Evolutionary conservation across 371 early-diverging fungal genomes (phyloP), one percentile per base, ranked within the genome.

Genomic region (Mucor ambiguus): DNA sequence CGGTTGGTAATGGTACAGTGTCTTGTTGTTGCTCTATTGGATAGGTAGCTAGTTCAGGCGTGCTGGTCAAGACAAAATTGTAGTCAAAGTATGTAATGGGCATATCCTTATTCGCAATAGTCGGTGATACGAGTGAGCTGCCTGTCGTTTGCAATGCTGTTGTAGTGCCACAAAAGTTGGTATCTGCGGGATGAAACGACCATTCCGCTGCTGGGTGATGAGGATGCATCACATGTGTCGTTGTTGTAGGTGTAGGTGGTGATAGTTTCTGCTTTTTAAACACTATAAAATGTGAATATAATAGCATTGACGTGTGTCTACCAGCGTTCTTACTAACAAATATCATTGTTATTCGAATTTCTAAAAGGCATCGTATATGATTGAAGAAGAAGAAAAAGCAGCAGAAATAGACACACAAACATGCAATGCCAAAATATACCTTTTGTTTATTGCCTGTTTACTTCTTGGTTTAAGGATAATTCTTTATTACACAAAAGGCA

Each of bases 1-100:
- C 77, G 12, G 60, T 37, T 10, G 77, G 77, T 37, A 76, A 58
- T 6, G 48, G 26, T 1, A 61, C 24, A 52, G 4, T 24, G 5
- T 26, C 24, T 2, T 52, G 6, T 0, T 48, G 24, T 10, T 24
- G n/a, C 28, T 52, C 11, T 28, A 14, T 26, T 28, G 26, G 52
- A 14, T 52, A 26, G 2, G 26, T 1, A 52, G 26, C 28, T 24
- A 6, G 22, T n/a, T 24, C 48, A 22, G 48, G 24, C 24, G 48
- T 48, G 24, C 6, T 49, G 10, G 52, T 16, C 2, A 28, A 52
- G 3, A 12, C 28, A 52, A 52, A 14, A 11, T 52, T 28, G 16
- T 52, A 52, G 14, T 52, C 28, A 16, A 52, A 52, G 0, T 28
- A 52, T 3, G 52, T 0, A 11, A 52, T 26, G 24, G 52, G 28